Base-by-base conservation (phyloP, 441 rosid species). In the Adansonia gregorii region DNA sequence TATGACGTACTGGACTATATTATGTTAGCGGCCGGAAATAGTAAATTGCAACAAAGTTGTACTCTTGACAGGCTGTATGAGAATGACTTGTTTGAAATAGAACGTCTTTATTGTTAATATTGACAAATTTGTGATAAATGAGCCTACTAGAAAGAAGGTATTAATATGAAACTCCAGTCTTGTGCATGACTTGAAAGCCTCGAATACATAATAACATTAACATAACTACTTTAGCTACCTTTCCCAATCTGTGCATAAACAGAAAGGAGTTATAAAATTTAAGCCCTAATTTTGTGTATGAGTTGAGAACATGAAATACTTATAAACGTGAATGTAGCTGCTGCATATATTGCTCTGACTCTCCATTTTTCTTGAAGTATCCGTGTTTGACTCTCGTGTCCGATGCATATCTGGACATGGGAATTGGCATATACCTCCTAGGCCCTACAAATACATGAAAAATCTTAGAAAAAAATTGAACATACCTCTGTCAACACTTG, bases 61-160 rank as follows among this genome's bases (percentile, higher is more conserved):
- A 11, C 17, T 4, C 55, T 6, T 67, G 56, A 20, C 2, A 20
- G 72, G 24, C 35, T 11, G 20, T 67, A 67, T 43, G 6, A 20
- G 56, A 46, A 19, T 46, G 10, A 19, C 4, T 46, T 67, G n/a
- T 67, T 46, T 67, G 72, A 67, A 45, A 20, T 20, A 45, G 39
- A 46, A 45, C 20, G 54, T 22, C 72, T 67, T 20, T 43, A 17
- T 17, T 10, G 55, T 20, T 20, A 45, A 52, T 52, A 15, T 3
- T 70, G 60, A n/a, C 45, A 51, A 27, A 31, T 52, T 70, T 70
- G 46, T 52, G 15, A 54, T 27, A 51, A 46, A 70, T 70, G 46
- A 51, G 24, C 45, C 6, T 15, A 8, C 3, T 27, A 4, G 60
- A 51, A 31, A 27, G 20, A 51, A 52, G 24, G 56, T 10, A 11